Conservation (phyloP, 164 flowering plant genomes). For the Dillenia suffruticosa region DNA sequence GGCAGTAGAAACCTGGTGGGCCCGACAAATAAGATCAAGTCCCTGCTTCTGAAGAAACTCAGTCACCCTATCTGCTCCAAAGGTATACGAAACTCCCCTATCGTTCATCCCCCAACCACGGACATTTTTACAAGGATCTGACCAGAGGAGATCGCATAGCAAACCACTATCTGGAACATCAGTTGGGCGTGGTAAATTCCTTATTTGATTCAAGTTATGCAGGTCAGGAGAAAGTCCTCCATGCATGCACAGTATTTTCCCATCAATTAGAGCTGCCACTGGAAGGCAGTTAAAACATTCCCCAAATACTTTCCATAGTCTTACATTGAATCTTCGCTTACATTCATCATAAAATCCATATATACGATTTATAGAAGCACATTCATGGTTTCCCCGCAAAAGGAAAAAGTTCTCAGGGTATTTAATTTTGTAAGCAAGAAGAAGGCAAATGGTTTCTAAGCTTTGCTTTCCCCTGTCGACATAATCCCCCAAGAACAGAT, state of each 20-base stretch:
- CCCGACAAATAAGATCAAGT: constrained; percentile 56
- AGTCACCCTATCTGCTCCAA: constrained; percentile 44
- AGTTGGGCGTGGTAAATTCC: constrained; percentile 47
- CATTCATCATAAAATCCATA: constrained; percentile 66
- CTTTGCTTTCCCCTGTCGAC: constrained; percentile 64
- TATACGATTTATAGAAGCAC: constrained; percentile 57
- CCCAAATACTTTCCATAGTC: constrained; percentile 51
- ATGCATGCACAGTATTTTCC: constrained; percentile 56
- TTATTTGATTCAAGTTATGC: constrained; percentile 41
- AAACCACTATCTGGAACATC: constrained; percentile 60
- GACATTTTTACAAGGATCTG: constrained; percentile 55
- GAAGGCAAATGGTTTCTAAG: constrained; percentile 55
- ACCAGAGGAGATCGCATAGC: constrained; percentile 61
- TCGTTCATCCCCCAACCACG: constrained; percentile 68
- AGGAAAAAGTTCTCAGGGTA: constrained; percentile 55
- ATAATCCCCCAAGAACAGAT: constrained; percentile 48
- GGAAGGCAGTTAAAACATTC: constrained; percentile 59
- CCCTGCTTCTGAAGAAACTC: constrained; percentile 50
- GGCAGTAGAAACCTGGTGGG: constrained; percentile 43
- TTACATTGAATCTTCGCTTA: constrained; percentile 51
- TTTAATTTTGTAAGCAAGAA: constrained; percentile 55
- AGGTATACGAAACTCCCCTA: constrained; percentile 57
- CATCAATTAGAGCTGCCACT: constrained; percentile 55
- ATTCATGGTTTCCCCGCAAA: constrained; percentile 59
- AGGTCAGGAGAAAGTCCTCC: constrained; percentile 61